Conservation (phyloP, 2,329 filamentous ascomycete genomes). For the Colletotrichum shisoi region DNA sequence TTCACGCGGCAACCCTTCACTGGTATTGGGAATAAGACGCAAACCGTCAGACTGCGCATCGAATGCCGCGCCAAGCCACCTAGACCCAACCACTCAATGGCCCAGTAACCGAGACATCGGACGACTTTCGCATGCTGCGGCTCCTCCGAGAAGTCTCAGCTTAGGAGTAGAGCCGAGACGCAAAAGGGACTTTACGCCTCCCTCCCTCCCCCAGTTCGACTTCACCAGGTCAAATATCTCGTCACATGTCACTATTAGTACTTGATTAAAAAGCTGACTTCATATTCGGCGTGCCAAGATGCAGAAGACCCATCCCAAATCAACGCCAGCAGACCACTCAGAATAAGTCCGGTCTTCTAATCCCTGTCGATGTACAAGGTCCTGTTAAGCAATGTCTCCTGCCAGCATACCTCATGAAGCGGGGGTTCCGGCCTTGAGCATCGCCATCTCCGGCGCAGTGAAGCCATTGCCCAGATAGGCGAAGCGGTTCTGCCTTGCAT, state of each 20-base stretch:
- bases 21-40: background rate
- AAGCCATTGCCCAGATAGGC: conserved; percentile 64
- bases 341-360: background rate
- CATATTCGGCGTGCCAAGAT: conserved; percentile 12
- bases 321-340: conserved; percentile 35
- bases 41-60: background rate
- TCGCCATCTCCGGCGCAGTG: conserved; percentile 53
- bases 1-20: conserved; percentile 1
- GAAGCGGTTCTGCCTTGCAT: conserved; percentile 54
- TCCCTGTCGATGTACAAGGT: conserved; percentile 4
- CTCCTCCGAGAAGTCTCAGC: conserved; percentile 7
- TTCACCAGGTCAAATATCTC: background rate
- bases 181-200: background rate
- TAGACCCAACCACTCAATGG: background rate
- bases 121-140: conserved; percentile 5
- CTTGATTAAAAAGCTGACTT: background rate
- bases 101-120: conserved; percentile 13
- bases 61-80: conserved; percentile 10
- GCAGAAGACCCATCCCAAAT: conserved; percentile 10
- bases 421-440: conserved; percentile 35
- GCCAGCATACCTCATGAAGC: background rate
- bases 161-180: background rate
- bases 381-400: background rate
- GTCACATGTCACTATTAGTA: background rate
- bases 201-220: background rate